A percentile compares a stretch with the other conserved stretches of the same genome.
These are phyloP conservation scores for Parathielavia hyrcaniae DNA, from an alignment of 495 filamentous ascomycete genomes.

Conservation along the genomic window DNA sequence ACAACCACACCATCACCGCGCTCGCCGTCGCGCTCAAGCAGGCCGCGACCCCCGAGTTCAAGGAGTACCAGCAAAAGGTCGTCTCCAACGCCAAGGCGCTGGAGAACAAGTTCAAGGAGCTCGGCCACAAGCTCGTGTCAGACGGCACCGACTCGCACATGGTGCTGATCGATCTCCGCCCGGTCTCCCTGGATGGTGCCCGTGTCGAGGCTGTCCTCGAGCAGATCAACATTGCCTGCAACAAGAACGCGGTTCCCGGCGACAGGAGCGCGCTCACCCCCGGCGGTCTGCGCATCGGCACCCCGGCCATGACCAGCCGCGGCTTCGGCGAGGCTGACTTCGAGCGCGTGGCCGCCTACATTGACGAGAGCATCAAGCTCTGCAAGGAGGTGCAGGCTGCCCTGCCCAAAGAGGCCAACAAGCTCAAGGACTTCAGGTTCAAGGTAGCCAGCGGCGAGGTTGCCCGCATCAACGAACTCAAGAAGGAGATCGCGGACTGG, in stretches of 20 bases:
- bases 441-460: constrained; percentile 75
- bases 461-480: constrained; percentile 69
- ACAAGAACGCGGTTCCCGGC: constrained; percentile 98
- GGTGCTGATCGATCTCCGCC: constrained; percentile 86
- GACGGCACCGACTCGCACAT: constrained; percentile 98
- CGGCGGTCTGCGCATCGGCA: constrained; percentile 89
- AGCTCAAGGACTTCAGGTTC: constrained; percentile 98
- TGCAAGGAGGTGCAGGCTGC: constrained; percentile 75
- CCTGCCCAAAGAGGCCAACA: constrained; percentile 94
- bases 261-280: constrained; percentile 97
- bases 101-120: constrained; percentile 69
- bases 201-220: constrained; percentile 95
- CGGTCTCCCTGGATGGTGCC: constrained; percentile 77
- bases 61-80: constrained; percentile 89
- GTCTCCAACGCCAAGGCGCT: constrained; percentile 88
- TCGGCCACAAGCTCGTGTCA: constrained; percentile 88
- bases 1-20: constrained; percentile 99
- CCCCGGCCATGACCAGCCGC: constrained; percentile 93
- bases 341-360: constrained; percentile 81
- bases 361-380: constrained; percentile 74
- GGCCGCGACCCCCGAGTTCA: constrained; percentile 87
- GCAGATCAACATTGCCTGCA: constrained; percentile 97
- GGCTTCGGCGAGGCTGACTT: constrained; percentile 93
- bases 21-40: constrained; percentile 96
- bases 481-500: constrained; percentile 86